Evolutionary conservation across 1,139 yeast genomes (phyloP), one percentile per base, ranked within the genome.

Genomic region (Yamadazyma friedrichii): DNA sequence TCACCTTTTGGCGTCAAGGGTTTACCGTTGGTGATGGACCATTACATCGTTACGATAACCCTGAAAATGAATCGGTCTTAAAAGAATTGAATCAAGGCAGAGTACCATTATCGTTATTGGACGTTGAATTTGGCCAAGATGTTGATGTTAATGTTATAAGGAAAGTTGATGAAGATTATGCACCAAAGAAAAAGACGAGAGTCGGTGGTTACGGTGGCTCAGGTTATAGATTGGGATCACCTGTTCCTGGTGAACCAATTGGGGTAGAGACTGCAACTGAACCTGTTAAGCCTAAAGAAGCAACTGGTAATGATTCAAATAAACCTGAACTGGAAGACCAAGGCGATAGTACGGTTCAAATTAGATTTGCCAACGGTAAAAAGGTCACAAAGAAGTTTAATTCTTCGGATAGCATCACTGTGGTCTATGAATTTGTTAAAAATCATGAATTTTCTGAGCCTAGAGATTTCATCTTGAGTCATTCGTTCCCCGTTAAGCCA

Each of bases 1-100:
- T 94, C 48, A 88, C 95, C 0, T 93, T 93, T 61, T 93, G 98
- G 98, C 83, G 82, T 53, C 94, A 93, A 58, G 98, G 98, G 2
- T 93, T 94, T 64, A 88, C 89, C 42, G 91, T 93, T 25, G 98
- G 93, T 15, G 95, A 89, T 40, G 97, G 98, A 2, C 80, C 80
- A 15, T 72, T 93, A 45, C 84, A 78, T 61, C 73, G 95, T 44
- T 93, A 89, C 58, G 97, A 93, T 55, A 98, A 93, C 60, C 96
- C 96, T 6, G 80, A 76, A 17, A 93, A 93, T 58, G 81, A 83
- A 39, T 77, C 74, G 38, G 84, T 87, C 48, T 70, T 94, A 52
- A 77, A 81, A 50, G 95, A 91, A 51, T 76, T 93, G 62, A 86
- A 88, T 55, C 79, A 82, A 44, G 98, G 98, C 4, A 76, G 95